Base-by-base conservation (phyloP, 129 eudicot species). In the Escallonia herrerae region DNA sequence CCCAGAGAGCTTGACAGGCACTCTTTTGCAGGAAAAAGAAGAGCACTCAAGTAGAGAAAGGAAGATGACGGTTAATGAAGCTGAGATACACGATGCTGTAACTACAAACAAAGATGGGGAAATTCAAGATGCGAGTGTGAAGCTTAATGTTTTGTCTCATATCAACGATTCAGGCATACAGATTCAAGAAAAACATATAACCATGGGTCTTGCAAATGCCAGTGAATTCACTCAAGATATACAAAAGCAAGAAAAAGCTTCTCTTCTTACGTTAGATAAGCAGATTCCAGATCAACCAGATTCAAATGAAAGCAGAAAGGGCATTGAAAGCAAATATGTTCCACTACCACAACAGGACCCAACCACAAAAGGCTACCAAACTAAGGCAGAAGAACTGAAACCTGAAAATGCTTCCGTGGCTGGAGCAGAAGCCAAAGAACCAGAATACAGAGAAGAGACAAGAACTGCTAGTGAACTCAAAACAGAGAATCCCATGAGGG, bases 21-120 rank as follows among this genome's bases (percentile, higher is more conserved):
- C 57, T 63, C n/a, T 53, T 67, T 60, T 68, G 65, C 81, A 82
- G 87, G 78, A 74, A 63, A 49, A 63, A 4, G 15, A 63, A 37
- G 65, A 53, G 38, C 60, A 53, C 39, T 38, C 63, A 58, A 58
- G 50, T 53, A 40, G 48, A 15, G 62, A 45, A 74, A 39, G 47
- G 14, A 41, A 49, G 63, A 64, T 58, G 62, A 58, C 65, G 43
- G 66, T 55, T 14, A 42, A 63, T 49, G 48, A 70, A 78, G 67
- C 78, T 49, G 47, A 13, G 61, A 73, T 47, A 63, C 62, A 44
- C 33, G 64, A 22, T 63, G 66, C 45, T 46, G 60, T 49, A 65
- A 58, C 76, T 81, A 57, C 65, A 44, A 46, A 73, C 40, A 59
- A 66, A 70, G 67, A 48, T 40, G 47, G 8, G 15, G 51, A 48